Evolutionary conservation across 208 protist species (phyloP).

Genomic region (Crithidia mellificae): DNA sequence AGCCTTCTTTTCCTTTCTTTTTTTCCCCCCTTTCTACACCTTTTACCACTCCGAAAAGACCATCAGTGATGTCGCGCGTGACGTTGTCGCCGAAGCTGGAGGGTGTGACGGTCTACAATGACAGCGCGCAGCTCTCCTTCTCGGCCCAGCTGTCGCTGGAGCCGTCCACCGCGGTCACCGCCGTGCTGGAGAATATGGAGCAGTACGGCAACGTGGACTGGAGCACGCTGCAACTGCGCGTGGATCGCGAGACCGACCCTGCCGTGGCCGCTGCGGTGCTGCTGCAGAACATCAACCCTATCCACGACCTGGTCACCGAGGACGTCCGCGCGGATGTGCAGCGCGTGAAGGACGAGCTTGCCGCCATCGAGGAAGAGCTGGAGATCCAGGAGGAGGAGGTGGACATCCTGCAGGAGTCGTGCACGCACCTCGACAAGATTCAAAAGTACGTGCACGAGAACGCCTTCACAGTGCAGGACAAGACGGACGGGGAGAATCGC

Average conservation of each 20-base stretch:
- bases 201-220: slow-evolving; percentile 31
- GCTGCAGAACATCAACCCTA: slow-evolving; percentile 34
- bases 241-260: slow-evolving; percentile 19
- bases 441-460: slow-evolving; percentile 9
- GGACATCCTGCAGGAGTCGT: slow-evolving; percentile 16
- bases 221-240: slow-evolving; percentile 45
- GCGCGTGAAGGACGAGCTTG: slow-evolving; percentile 24
- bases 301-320: slow-evolving; percentile 25
- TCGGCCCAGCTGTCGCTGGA: slow-evolving; percentile 18
- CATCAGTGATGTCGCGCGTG: slow-evolving; percentile 23
- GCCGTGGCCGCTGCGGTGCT: slow-evolving; percentile 22
- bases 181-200: slow-evolving; percentile 32
- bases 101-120: slow-evolving; percentile 34
- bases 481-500: not conserved
- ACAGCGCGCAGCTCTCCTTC: slow-evolving; percentile 37
- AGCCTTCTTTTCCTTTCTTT: not conserved
- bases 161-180: slow-evolving; percentile 10
- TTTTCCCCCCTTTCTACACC: not conserved
- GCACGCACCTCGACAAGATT: slow-evolving; percentile 18
- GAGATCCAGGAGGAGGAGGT: slow-evolving; percentile 17
- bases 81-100: slow-evolving; percentile 28
- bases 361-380: slow-evolving; percentile 22
- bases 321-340: slow-evolving; percentile 34
- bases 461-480: slow-evolving; percentile 5
- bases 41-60: not conserved